Percentiles rank a stretch among this genome's conserved stretches.
Evolutionary conservation across 176 grass and related monocot species (phyloP).

Genomic region (Guadua angustifolia): DNA sequence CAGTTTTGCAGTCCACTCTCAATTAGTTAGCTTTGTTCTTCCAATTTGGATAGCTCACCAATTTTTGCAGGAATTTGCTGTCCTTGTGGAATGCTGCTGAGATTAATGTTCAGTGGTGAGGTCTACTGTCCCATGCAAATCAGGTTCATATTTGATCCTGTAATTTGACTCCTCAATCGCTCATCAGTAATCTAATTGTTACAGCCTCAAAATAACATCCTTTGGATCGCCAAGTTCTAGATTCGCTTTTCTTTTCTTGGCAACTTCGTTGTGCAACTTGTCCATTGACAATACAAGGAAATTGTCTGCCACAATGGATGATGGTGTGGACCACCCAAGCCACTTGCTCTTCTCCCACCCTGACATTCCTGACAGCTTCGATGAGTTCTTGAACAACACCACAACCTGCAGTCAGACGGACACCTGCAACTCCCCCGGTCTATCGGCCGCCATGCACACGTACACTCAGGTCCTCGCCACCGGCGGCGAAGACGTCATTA

Average conservation of each 20-base stretch:
- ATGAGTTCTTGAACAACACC: constrained; percentile 58
- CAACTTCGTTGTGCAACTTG: constrained; percentile 27
- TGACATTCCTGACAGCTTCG: constrained; percentile 66
- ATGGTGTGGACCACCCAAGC: constrained; percentile 57
- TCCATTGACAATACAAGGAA: constrained; percentile 11
- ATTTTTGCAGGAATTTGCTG: constrained; percentile 7
- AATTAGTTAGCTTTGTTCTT: background rate
- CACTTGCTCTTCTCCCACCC: constrained; percentile 61
- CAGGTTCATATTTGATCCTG: constrained; percentile 8
- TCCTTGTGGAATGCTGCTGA: background rate
- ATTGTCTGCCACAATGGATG: constrained; percentile 57
- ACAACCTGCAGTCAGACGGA: constrained; percentile 84
- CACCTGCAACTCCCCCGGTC: constrained; percentile 73
- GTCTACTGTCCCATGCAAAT: constrained; percentile 2
- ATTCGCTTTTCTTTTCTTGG: constrained; percentile 5
- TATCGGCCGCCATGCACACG: constrained; percentile 61
- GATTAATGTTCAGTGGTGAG: constrained; percentile 9
- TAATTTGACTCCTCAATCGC: background rate
- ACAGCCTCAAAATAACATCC: background rate
- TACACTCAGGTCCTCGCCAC: constrained; percentile 74
- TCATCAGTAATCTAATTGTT: background rate
- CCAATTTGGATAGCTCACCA: constrained; percentile 7
- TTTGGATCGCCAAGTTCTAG: background rate
- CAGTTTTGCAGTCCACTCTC: background rate
- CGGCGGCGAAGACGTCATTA: constrained; percentile 43